phyloP scores from a whole-genome alignment of 2,329 filamentous ascomycete genomes.

The Colletotrichum eleusines region DNA sequence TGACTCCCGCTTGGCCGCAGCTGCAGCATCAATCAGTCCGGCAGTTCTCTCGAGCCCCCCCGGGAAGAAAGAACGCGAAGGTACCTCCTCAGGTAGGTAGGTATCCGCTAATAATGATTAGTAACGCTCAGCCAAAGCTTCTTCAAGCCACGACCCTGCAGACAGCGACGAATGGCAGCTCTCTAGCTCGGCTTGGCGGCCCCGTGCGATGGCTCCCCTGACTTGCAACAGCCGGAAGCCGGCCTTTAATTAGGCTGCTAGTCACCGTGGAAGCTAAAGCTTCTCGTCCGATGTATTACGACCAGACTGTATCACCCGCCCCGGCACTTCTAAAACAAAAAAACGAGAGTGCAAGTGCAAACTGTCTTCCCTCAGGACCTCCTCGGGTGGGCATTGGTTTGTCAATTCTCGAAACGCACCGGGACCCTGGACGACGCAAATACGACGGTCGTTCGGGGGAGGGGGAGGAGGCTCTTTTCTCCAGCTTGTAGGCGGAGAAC shows the following conservation, averaged over 20 bases:
- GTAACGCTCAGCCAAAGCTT: constrained; percentile 14
- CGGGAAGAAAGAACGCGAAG: no score
- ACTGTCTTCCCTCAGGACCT: not conserved
- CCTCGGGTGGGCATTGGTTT: not conserved
- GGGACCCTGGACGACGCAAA: constrained; percentile 1
- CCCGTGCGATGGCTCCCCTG: not conserved
- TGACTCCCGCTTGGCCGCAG: not conserved
- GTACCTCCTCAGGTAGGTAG: not conserved
- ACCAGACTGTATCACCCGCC: not conserved
- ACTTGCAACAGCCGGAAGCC: not conserved
- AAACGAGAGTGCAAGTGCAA: not conserved
- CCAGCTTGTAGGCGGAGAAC: constrained; percentile 8
- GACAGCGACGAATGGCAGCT: constrained; percentile 2
- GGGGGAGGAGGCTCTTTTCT: not conserved
- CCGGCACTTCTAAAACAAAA: not conserved
- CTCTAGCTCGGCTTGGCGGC: constrained; percentile 11
- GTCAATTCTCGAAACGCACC: constrained; percentile 12
- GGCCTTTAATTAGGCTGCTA: not conserved
- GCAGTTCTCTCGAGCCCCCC: no score
- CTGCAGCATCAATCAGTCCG: no score
- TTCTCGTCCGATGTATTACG: not conserved
- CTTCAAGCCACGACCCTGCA: constrained; percentile 18
- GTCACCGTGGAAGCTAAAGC: not conserved
- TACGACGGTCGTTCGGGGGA: not conserved
- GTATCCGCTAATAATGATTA: not conserved